Percentiles rank a stretch among this genome's conserved stretches.
Evolutionary conservation across 2,329 filamentous ascomycete genomes (phyloP).

Genomic region (Arachnopeziza araneosa): DNA sequence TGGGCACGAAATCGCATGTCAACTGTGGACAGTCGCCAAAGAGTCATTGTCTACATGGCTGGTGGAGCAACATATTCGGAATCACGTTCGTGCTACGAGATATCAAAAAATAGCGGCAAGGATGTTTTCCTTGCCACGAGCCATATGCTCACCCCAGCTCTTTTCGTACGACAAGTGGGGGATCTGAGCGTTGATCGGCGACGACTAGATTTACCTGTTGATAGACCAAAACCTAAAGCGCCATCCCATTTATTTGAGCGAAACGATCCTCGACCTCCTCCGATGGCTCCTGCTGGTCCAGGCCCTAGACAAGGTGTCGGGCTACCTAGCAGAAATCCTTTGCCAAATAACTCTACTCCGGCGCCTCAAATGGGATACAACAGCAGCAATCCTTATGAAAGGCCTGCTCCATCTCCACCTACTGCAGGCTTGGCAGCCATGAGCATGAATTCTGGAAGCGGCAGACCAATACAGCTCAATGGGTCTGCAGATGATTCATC

Average conservation of each 20-base stretch:
- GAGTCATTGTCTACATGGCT: slow-evolving; percentile 90
- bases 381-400: slow-evolving; percentile 13
- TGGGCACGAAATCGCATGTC: slow-evolving; percentile 82
- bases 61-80: slow-evolving; percentile 94
- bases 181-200: slow-evolving; percentile 73
- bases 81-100: slow-evolving; percentile 81
- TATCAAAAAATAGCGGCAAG: slow-evolving; percentile 63
- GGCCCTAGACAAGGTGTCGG: slow-evolving; percentile 11
- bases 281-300: slow-evolving; percentile 26
- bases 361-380: slow-evolving; percentile 10
- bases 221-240: slow-evolving; percentile 73
- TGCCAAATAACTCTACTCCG: slow-evolving; percentile 24
- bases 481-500: slow-evolving; percentile 23
- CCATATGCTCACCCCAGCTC: slow-evolving; percentile 83
- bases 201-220: slow-evolving; percentile 72
- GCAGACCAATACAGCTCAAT: slow-evolving; percentile 25
- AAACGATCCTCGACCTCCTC: slow-evolving; percentile 46
- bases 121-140: slow-evolving; percentile 87
- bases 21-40: slow-evolving; percentile 75
- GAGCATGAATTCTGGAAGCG: slow-evolving; percentile 20
- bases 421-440: slow-evolving; percentile 23
- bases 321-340: slow-evolving; percentile 16
- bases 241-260: slow-evolving; percentile 83
- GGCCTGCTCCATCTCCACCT: slow-evolving; percentile 24
- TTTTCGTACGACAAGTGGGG: slow-evolving; percentile 77